A percentile compares a stretch with the other conserved stretches of the same genome.
Evolutionary conservation across 768 basidiomycete genomes (phyloP).

Genomic region (Pleurotus salmoneostramineus): DNA sequence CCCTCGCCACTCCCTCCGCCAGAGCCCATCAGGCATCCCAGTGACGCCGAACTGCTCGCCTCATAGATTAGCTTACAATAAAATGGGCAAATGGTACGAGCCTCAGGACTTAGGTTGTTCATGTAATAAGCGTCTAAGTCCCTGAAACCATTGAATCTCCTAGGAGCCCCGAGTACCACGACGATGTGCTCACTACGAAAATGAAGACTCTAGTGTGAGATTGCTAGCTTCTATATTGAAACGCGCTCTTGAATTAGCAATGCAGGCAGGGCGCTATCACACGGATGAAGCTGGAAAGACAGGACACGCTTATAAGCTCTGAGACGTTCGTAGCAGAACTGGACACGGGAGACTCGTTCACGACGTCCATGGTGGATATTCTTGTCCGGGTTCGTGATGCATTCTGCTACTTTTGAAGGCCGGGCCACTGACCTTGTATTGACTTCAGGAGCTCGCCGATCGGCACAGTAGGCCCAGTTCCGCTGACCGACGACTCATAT

Average conservation of each 20-base stretch:
- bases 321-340: conserved; percentile 74
- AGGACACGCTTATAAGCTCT: conserved; percentile 63
- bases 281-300: conserved; percentile 61
- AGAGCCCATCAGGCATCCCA: too few relatives aligned
- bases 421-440: conserved; percentile 1
- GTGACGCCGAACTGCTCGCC: background rate
- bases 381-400: conserved; percentile 63
- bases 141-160: background rate
- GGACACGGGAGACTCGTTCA: conserved; percentile 79
- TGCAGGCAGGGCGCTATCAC: conserved; percentile 69
- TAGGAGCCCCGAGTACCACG: conserved; percentile 71
- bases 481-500: conserved; percentile 58
- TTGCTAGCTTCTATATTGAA: background rate
- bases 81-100: conserved; percentile 73
- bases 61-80: conserved; percentile 9
- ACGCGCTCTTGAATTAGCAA: background rate
- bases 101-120: background rate
- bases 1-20: background rate
- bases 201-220: conserved; percentile 75
- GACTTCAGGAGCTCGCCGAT: conserved; percentile 68
- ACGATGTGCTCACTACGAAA: conserved; percentile 72
- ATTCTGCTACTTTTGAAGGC: background rate
- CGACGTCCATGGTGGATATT: conserved; percentile 68
- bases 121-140: conserved; percentile 7
- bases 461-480: conserved; percentile 51